Evolutionary conservation across 2,329 filamentous ascomycete species (phyloP), one percentile per base, ranked within the genome.

Genomic region (Hortaea sp.): DNA sequence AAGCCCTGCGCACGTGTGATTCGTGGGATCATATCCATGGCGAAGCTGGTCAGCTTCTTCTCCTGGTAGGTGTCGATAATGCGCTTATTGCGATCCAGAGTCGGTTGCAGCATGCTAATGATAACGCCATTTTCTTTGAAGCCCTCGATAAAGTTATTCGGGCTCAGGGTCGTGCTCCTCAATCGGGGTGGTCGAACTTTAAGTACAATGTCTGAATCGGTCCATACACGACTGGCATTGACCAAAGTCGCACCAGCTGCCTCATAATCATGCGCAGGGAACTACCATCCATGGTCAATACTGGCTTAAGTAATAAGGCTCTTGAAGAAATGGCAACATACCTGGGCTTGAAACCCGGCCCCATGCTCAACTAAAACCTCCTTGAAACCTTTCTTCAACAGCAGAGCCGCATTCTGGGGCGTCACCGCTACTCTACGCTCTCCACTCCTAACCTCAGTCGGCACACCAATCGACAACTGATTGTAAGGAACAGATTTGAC

Each of bases 1-100:
- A 94, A 94, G 0, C 85, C 81, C 63, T 94, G 88, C 1, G 88
- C 88, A 41, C 88, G 79, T 1, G 88, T 94, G 56, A 94, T 94
- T 37, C 88, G 81, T 11, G 88, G 88, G 44, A 95, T 84, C 80
- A 89, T 84, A 62, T 95, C 88, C 88, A 95, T 94, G 20, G 88
- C 87, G 61, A 95, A 92, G 11, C 79, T 71, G 1, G 86, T 94
- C 1, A 82, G 80, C 29, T 83, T 82, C 42, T 79, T 78, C 34
- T 74, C 72, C 28, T 85, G 81, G 49, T 94, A 76, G 49, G 79
- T 81, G 49, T 88, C 77, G 7, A 94, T 83, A 5, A 90, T 69
- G 6, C 78, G 71, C 65, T 78, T 82, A 65, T 94, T 94, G 68
- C 90, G 85, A 5, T 80, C 75, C 4, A 56, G 34, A 29, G 58